A percentile compares a stretch with the other conserved stretches of the same genome.
phyloP scores from a whole-genome alignment of 768 basidiomycete genomes.

The Pulveroboletus sp. region DNA sequence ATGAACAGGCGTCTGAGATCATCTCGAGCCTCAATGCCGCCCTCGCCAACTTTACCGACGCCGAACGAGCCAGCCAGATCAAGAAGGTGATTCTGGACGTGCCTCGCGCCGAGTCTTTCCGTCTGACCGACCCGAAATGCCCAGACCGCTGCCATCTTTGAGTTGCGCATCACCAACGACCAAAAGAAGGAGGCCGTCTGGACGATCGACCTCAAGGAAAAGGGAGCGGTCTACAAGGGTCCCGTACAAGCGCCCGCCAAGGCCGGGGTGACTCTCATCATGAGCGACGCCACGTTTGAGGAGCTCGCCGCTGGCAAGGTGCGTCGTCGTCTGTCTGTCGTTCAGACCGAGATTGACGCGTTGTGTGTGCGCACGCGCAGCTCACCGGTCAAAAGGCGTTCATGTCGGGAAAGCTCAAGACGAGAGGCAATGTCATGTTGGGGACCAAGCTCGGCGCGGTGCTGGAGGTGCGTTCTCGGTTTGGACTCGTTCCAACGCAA shows the following conservation, averaged over 20 bases:
- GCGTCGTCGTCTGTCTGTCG: conserved; percentile 10
- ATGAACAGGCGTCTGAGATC: conserved; percentile 62
- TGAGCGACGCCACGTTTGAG: conserved; percentile 71
- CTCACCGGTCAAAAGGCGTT: conserved; percentile 92
- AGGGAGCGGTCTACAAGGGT: conserved; percentile 73
- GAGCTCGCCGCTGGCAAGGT: conserved; percentile 75
- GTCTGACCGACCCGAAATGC: too few relatives aligned
- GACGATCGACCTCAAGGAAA: conserved; percentile 93
- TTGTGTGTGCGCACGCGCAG: conserved; percentile 32
- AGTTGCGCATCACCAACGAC: conserved; percentile 73
- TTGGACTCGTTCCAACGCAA: too few relatives aligned
- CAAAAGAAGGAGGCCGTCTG: conserved; percentile 69
- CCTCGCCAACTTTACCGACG: conserved; percentile 51
- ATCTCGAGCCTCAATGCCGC: conserved; percentile 49
- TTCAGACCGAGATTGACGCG: too few relatives aligned
- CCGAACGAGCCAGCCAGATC: conserved; percentile 63
- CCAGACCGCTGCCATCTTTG: conserved; percentile 85
- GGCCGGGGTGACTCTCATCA: conserved; percentile 76
- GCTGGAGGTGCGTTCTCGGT: conserved; percentile 54
- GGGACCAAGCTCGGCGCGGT: conserved; percentile 86
- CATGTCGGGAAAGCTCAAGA: conserved; percentile 93
- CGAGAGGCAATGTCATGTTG: conserved; percentile 89
- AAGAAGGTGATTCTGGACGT: conserved; percentile 52
- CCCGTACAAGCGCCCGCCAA: conserved; percentile 45
- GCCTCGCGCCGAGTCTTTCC: too few relatives aligned